Conservation (phyloP, 345 rosid species). For the Cardiospermum halicacabum region DNA sequence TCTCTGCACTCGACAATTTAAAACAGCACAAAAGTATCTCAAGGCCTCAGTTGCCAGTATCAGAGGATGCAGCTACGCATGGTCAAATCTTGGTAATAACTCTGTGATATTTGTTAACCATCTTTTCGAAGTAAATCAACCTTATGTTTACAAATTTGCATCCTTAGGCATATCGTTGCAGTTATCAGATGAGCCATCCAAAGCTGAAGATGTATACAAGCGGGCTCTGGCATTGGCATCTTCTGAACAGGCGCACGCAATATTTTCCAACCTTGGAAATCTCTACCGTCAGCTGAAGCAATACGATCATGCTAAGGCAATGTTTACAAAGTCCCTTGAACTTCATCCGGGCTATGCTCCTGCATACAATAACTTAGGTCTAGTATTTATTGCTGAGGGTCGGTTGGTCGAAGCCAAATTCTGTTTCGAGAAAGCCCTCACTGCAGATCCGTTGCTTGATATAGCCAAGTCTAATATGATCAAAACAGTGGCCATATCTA, state of each 20-base stretch:
- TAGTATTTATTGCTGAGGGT: slow-evolving; percentile 82
- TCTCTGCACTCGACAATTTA: slow-evolving; percentile 71
- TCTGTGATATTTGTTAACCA: not conserved
- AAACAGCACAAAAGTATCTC: slow-evolving; percentile 78
- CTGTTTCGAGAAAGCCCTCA: slow-evolving; percentile 71
- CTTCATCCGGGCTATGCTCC: slow-evolving; percentile 92
- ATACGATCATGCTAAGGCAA: slow-evolving; percentile 81
- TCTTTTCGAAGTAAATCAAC: not conserved
- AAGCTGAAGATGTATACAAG: slow-evolving; percentile 63
- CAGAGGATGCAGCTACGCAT: slow-evolving; percentile 60
- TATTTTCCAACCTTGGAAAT: slow-evolving; percentile 89
- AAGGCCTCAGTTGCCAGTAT: slow-evolving; percentile 68
- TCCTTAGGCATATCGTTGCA: slow-evolving; percentile 71
- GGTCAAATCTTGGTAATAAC: slow-evolving; percentile 83
- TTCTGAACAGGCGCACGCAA: slow-evolving; percentile 55
- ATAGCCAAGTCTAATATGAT: slow-evolving; percentile 85
- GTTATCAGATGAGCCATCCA: slow-evolving; percentile 59
- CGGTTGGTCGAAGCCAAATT: slow-evolving; percentile 84
- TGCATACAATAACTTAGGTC: slow-evolving; percentile 92
- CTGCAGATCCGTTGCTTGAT: slow-evolving; percentile 80
- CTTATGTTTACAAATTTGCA: slow-evolving; percentile 2
- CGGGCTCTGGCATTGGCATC: slow-evolving; percentile 59
- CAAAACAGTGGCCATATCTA: slow-evolving; percentile 40
- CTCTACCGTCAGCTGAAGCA: slow-evolving; percentile 73
- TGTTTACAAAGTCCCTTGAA: slow-evolving; percentile 79